Percentiles rank a stretch among this genome's conserved stretches.
Evolutionary conservation across 2,329 filamentous ascomycete genomes (phyloP).

Genomic region (Sphaerulina vaccinii): DNA sequence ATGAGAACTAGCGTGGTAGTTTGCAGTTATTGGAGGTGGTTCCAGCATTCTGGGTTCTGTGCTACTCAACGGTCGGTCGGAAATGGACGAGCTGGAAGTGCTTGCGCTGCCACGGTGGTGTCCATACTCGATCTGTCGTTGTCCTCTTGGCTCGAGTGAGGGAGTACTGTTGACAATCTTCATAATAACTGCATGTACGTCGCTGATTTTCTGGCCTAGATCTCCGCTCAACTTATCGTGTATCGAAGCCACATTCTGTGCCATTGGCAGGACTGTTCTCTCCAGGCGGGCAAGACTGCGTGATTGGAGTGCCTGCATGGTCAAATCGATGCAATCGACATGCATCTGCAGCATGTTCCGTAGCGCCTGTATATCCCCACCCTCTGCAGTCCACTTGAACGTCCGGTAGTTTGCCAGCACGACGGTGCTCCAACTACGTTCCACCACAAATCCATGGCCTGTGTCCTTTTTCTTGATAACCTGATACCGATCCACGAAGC

Average conservation of each 20-base stretch:
- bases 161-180: constrained; percentile 29
- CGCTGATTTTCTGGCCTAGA: constrained; percentile 32
- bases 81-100: constrained; percentile 6
- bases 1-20: neutral
- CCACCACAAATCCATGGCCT: constrained; percentile 41
- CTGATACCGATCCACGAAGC: constrained; percentile 47
- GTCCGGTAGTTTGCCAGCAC: constrained; percentile 44
- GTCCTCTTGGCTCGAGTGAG: constrained; percentile 17
- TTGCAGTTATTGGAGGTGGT: neutral
- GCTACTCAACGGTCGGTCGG: neutral
- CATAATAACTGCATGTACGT: constrained; percentile 33
- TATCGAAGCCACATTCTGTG: constrained; percentile 34
- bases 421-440: constrained; percentile 46
- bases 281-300: constrained; percentile 38
- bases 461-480: constrained; percentile 45
- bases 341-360: constrained; percentile 46
- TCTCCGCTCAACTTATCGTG: constrained; percentile 32
- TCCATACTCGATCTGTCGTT: constrained; percentile 16
- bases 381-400: constrained; percentile 49
- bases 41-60: constrained; percentile 6
- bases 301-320: constrained; percentile 46
- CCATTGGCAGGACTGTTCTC: constrained; percentile 36
- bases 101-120: constrained; percentile 21
- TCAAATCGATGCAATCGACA: constrained; percentile 41
- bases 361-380: constrained; percentile 43